Evolutionary conservation across 495 filamentous ascomycete species (phyloP).

Genomic region (Xylaria castorea): DNA sequence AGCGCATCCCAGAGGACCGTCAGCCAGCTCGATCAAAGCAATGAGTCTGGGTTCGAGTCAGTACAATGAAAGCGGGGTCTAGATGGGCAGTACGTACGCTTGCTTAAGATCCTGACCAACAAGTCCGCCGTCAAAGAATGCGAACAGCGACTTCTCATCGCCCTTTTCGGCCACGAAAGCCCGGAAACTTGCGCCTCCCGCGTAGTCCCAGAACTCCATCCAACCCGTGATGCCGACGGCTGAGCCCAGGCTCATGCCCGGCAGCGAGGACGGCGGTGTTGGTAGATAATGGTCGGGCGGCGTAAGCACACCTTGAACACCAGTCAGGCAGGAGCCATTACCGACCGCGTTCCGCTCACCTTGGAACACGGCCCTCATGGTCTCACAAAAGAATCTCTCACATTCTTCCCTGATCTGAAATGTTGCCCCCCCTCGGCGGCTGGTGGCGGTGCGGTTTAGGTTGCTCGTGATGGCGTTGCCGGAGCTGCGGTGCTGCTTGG

Average conservation of each 20-base stretch:
- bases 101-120: conserved; percentile 80
- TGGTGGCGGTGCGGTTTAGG: conserved; percentile 38
- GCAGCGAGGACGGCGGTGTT: conserved; percentile 27
- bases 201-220: conserved; percentile 91
- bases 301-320: conserved; percentile 59
- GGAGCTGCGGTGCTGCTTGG: conserved; percentile 47
- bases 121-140: conserved; percentile 80
- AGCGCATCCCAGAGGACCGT: conserved; percentile 72
- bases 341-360: conserved; percentile 84
- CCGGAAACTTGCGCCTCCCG: conserved; percentile 78
- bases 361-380: conserved; percentile 88
- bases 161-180: conserved; percentile 74
- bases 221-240: conserved; percentile 50
- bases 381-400: conserved; percentile 99
- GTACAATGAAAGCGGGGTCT: conserved; percentile 22
- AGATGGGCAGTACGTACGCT: conserved; percentile 69
- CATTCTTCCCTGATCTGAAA: conserved; percentile 97
- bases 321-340: conserved; percentile 77
- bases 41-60: conserved; percentile 67
- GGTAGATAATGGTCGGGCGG: conserved; percentile 51
- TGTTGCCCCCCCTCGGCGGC: conserved; percentile 85
- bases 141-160: conserved; percentile 77
- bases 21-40: conserved; percentile 87
- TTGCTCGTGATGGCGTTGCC: conserved; percentile 32
- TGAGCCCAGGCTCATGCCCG: conserved; percentile 24